Conservation (phyloP, 2,329 filamentous ascomycete genomes). For the Didymella lethalis region DNA sequence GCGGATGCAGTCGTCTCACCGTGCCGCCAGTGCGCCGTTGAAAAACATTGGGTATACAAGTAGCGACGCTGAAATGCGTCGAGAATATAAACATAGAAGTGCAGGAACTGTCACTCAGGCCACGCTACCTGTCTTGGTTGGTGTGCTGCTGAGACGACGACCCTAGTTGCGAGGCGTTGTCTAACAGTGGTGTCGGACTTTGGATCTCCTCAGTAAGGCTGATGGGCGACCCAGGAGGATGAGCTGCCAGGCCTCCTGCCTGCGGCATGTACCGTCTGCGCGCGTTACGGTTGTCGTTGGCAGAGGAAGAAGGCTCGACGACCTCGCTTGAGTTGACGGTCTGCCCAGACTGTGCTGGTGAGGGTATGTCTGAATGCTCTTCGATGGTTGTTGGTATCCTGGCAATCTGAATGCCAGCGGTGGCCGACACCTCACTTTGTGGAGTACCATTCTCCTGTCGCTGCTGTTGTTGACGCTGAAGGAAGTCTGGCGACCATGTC, state of each 20-base stretch:
- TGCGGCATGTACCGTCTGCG: conserved; percentile 40
- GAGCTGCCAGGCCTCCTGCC: conserved; percentile 20
- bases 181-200: conserved; percentile 18
- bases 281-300: conserved; percentile 29
- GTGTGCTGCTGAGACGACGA: conserved; percentile 12
- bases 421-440: conserved; percentile 21
- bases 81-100: conserved; percentile 35
- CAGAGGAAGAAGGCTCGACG: conserved; percentile 21
- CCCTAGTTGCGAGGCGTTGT: conserved; percentile 3
- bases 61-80: conserved; percentile 27
- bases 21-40: conserved; percentile 32
- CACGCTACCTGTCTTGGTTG: conserved; percentile 43
- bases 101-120: conserved; percentile 4
- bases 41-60: conserved; percentile 36
- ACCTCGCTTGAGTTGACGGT: conserved; percentile 23
- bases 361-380: conserved; percentile 25
- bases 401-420: conserved; percentile 26
- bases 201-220: conserved; percentile 15
- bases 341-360: conserved; percentile 23
- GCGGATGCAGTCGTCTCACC: conserved; percentile 34
- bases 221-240: conserved; percentile 14
- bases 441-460: background rate
- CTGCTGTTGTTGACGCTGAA: conserved; percentile 31
- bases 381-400: conserved; percentile 31
- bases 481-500: conserved; percentile 61